These are phyloP conservation scores for Forsythia suspensa DNA, from an alignment of 257 asterid genomes.

Conservation along the genomic window DNA sequence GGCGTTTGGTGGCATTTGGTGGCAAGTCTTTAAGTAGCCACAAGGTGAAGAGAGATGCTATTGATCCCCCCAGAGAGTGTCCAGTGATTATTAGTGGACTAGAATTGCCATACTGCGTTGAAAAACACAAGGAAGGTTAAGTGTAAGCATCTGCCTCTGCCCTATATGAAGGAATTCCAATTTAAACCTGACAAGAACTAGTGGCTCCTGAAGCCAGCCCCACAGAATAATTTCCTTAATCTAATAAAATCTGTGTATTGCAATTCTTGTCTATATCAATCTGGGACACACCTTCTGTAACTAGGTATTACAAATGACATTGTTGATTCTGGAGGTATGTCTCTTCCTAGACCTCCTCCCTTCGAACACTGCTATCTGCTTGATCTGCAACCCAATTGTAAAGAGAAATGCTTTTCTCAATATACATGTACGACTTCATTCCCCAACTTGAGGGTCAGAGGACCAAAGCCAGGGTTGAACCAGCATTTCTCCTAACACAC, in stretches of 20 bases:
- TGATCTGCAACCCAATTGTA: not conserved
- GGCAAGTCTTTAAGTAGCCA: slow-evolving; percentile 31
- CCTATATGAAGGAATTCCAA: not conserved
- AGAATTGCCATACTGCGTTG: slow-evolving; percentile 20
- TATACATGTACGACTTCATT: not conserved
- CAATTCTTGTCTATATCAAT: not conserved
- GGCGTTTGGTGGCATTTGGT: slow-evolving; percentile 16
- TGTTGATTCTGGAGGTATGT: not conserved
- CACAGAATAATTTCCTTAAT: not conserved
- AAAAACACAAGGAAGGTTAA: slow-evolving; percentile 10
- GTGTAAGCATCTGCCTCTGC: not conserved
- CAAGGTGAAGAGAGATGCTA: slow-evolving; percentile 39
- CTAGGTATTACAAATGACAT: not conserved
- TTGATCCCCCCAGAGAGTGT: slow-evolving; percentile 31
- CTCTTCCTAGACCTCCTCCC: not conserved
- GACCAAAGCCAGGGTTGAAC: not conserved
- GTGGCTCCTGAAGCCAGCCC: not conserved
- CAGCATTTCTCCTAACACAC: not conserved
- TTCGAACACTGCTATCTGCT: not conserved
- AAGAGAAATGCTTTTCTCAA: not conserved
- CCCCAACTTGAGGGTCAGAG: not conserved
- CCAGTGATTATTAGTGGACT: slow-evolving; percentile 34
- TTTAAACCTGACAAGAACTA: not conserved
- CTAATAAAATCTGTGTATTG: not conserved
- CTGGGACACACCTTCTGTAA: not conserved